Evolutionary conservation across 23 red algal species (phyloP), one percentile per base, ranked within the genome.

Genomic region (Gracilaria gracilis): DNA sequence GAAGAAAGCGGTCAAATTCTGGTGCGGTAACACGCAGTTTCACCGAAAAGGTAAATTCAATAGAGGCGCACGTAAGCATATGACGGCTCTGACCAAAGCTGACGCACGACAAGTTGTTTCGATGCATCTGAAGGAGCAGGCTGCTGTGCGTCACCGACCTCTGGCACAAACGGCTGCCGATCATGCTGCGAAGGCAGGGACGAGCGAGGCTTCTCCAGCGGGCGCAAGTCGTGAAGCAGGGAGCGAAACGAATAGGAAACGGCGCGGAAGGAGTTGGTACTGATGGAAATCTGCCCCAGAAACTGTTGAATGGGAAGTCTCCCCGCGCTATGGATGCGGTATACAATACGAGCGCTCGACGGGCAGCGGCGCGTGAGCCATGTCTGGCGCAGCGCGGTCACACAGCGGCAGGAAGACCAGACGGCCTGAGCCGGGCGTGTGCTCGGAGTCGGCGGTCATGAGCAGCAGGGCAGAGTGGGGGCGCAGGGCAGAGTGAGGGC

Each of bases 101-200:
- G 55, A 81, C 77, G 33, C 77, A 81, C 17, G 77, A 48, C 31
- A 81, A 15, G 17, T 81, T 81, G 55, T 81, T 59, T 4, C 36
- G 48, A 81, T 81, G 77, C 35, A 75, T 2, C 39, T 47, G 69
- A 25, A 15, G 69, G 17, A 47, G 69, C 39, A n/a, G 69, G 69
- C 39, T 9, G 69, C 20, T 17, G 36, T 36, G 69, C 3, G 35
- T n/a, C 7, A 7, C 9, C 9, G 21, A 36, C 28, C 0, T 24
- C 0, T 0, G 17, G 4, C 1, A 47, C 37, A 21, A 75, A 17
- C 13, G 39, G 31, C 33, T 14, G 14, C 69, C 16, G 69, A 1
- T 42, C n/a, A 15, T 9, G 39, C 36, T 19, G 35, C 4, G 28
- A 28, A 5, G 24, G 25, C 25, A 24, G 23, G 0, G 61, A 24